phyloP scores from a whole-genome alignment of 805 yeast species.

The Pichia californica region DNA sequence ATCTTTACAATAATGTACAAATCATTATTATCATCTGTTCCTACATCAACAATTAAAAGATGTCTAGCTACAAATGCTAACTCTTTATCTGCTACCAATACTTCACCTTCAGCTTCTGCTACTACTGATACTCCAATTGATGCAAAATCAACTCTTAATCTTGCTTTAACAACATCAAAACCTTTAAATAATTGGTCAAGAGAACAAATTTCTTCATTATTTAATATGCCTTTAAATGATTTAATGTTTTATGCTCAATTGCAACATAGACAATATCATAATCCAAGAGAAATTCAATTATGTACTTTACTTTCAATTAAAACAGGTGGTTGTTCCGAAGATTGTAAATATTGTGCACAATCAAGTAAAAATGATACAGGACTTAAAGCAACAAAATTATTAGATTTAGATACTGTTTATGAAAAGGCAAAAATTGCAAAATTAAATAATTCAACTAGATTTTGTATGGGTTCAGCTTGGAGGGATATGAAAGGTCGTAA shows the following conservation, averaged over 20 bases:
- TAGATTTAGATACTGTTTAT: slow-evolving; percentile 55
- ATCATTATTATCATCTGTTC: background rate
- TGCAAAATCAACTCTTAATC: background rate
- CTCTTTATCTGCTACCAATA: background rate
- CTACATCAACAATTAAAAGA: background rate
- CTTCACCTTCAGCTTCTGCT: no score
- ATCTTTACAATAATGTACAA: background rate
- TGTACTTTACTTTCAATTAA: slow-evolving; percentile 72
- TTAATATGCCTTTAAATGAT: slow-evolving; percentile 60
- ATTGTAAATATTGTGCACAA: slow-evolving; percentile 77
- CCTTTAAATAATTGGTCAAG: slow-evolving; percentile 49
- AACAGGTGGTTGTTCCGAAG: slow-evolving; percentile 78
- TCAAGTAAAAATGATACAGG: slow-evolving; percentile 66
- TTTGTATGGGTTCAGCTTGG: slow-evolving; percentile 88
- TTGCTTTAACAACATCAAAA: slow-evolving; percentile 26
- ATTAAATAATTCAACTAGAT: slow-evolving; percentile 65
- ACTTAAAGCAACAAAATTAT: slow-evolving; percentile 59
- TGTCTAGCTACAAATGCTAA: slow-evolving; percentile 2
- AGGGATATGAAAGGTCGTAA: slow-evolving; percentile 77
- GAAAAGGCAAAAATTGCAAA: slow-evolving; percentile 61
- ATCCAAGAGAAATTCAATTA: slow-evolving; percentile 64
- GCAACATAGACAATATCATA: slow-evolving; percentile 62
- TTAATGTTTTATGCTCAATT: slow-evolving; percentile 53
- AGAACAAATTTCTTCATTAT: slow-evolving; percentile 52
- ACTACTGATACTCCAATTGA: background rate